Conservation (phyloP, 2,329 filamentous ascomycete genomes). For the Pseudogymnoascus sp. region DNA sequence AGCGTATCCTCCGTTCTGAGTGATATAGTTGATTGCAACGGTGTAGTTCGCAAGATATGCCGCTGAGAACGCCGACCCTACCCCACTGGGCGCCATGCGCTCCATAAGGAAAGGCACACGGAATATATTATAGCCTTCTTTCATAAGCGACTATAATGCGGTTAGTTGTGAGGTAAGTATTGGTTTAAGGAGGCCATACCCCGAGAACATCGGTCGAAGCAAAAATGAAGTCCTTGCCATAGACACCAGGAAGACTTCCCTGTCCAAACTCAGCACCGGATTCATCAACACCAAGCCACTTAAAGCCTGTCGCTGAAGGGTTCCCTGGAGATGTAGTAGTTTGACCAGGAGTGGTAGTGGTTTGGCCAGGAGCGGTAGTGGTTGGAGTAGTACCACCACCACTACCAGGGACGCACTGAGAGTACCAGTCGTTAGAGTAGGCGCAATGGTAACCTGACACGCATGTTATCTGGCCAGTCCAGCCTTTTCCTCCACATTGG, state of each 20-base stretch:
- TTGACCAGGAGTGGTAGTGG: background rate
- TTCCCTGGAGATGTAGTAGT: background rate
- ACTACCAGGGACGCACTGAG: slow-evolving; percentile 14
- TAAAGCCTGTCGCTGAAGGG: slow-evolving; percentile 2
- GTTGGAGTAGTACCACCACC: background rate
- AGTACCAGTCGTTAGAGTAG: slow-evolving; percentile 16
- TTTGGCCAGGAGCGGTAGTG: background rate
- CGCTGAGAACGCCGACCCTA: slow-evolving; percentile 35
- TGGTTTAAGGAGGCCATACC: background rate
- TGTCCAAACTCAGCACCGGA: slow-evolving; percentile 56
- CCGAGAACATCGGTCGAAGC: slow-evolving; percentile 5
- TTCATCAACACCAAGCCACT: slow-evolving; percentile 27
- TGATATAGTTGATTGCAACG: slow-evolving; percentile 35
- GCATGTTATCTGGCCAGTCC: slow-evolving; percentile 15
- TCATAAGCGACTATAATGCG: background rate
- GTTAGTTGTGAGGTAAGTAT: background rate
- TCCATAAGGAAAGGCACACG: slow-evolving; percentile 51
- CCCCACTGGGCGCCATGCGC: slow-evolving; percentile 38
- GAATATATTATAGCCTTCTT: slow-evolving; percentile 39
- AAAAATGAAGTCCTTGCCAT: slow-evolving; percentile 50
- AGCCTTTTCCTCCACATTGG: slow-evolving; percentile 16
- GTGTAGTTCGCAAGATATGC: slow-evolving; percentile 36
- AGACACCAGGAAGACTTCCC: slow-evolving; percentile 43
- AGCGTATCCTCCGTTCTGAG: slow-evolving; percentile 35
- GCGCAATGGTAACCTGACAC: slow-evolving; percentile 13